Conservation (phyloP, 495 filamentous ascomycete species). For the Neurospora discreta region DNA sequence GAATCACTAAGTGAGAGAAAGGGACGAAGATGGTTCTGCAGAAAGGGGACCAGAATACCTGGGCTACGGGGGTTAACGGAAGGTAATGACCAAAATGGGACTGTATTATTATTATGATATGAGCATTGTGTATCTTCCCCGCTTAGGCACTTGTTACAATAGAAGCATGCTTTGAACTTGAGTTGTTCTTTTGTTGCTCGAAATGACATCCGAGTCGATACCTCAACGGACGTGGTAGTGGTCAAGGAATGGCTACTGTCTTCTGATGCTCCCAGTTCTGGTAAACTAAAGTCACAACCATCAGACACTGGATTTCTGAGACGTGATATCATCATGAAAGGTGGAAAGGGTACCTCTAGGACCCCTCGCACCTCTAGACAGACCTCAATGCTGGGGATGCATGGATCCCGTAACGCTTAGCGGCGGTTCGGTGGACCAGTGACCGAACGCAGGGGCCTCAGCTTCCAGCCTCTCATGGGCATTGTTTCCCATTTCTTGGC, state of each 20-base stretch:
- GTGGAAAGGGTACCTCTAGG: background rate
- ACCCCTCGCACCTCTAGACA: background rate
- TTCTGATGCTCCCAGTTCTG: background rate
- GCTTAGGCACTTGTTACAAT: constrained; percentile 10
- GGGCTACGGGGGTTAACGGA: background rate
- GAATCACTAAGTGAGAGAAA: background rate
- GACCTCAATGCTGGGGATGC: background rate
- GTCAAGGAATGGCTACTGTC: background rate
- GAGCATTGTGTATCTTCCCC: constrained; percentile 17
- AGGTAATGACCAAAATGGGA: constrained; percentile 6
- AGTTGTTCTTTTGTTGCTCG: background rate
- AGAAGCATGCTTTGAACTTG: background rate
- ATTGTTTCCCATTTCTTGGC: background rate
- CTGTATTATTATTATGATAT: constrained; percentile 25
- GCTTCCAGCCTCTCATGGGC: background rate
- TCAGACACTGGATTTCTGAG: background rate
- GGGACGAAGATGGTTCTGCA: background rate
- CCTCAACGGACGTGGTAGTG: background rate
- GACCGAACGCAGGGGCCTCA: background rate
- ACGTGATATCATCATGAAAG: background rate
- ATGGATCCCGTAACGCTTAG: background rate
- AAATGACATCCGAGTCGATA: background rate
- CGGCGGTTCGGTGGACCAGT: background rate
- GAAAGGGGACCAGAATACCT: background rate
- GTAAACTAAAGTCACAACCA: background rate